Percentiles rank a stretch among this genome's conserved stretches.
Evolutionary conservation across 306 rosid genomes (phyloP).

Genomic region (Medicago truncatula): DNA sequence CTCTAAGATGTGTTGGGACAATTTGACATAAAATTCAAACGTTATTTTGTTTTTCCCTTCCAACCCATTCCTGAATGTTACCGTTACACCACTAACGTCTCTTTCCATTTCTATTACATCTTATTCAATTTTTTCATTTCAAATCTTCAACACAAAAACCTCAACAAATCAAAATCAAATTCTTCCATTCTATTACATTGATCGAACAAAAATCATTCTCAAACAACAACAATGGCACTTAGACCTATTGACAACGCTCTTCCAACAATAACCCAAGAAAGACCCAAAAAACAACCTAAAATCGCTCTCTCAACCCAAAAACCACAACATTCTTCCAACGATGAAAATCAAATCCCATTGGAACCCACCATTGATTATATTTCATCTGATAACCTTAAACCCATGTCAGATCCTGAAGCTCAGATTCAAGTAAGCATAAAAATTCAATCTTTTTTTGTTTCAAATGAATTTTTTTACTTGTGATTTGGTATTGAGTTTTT

Average conservation of each 20-base stretch:
- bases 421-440: conserved; percentile 58
- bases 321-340: conserved; percentile 49
- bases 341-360: conserved; percentile 61
- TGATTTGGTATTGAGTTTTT: background rate
- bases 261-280: conserved; percentile 60
- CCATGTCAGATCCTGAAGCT: conserved; percentile 70
- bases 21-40: no score
- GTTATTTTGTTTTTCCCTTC: background rate
- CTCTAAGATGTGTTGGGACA: no score
- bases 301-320: conserved; percentile 54
- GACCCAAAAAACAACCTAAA: conserved; percentile 81
- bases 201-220: background rate
- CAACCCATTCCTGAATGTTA: conserved; percentile 27
- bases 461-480: background rate
- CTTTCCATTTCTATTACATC: conserved; percentile 13
- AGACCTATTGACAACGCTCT: conserved; percentile 91
- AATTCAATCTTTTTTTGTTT: background rate
- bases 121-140: background rate
- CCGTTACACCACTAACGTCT: conserved; percentile 52
- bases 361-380: conserved; percentile 76
- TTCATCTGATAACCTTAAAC: conserved; percentile 71
- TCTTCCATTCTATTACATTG: background rate
- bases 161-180: background rate
- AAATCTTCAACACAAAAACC: conserved; percentile 9
- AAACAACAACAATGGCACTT: conserved; percentile 63